These are phyloP conservation scores for Boechera stricta DNA, from an alignment of 345 rosid genomes.

Conservation along the genomic window DNA sequence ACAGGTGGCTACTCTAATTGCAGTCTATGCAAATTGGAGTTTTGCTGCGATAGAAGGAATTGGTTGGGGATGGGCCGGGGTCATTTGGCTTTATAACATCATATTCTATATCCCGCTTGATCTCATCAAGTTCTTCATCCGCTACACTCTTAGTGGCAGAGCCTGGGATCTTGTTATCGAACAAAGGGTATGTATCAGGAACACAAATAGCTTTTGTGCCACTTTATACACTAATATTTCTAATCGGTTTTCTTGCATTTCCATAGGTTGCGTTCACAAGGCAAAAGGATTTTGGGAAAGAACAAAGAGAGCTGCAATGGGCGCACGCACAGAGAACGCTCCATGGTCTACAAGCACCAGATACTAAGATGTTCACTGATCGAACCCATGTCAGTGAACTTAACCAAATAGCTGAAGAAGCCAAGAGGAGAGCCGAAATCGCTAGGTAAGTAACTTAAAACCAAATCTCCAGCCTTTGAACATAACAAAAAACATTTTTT, in stretches of 20 bases:
- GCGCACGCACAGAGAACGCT: constrained; percentile 96
- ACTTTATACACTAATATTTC: not conserved
- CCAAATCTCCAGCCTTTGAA: not conserved
- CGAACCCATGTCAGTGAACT: constrained; percentile 83
- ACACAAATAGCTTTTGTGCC: not conserved
- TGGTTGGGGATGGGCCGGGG: constrained; percentile 99
- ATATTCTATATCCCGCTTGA: constrained; percentile 88
- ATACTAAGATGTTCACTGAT: constrained; percentile 89
- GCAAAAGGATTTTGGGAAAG: constrained; percentile 95
- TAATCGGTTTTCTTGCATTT: constrained; percentile 5
- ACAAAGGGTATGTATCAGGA: constrained; percentile 76
- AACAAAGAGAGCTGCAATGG: constrained; percentile 98
- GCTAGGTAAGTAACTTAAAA: constrained; percentile 60
- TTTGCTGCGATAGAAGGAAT: constrained; percentile 97
- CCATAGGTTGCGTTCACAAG: constrained; percentile 91
- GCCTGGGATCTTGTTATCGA: constrained; percentile 99
- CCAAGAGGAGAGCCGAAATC: constrained; percentile 96
- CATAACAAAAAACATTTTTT: not conserved
- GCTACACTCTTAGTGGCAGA: constrained; percentile 90
- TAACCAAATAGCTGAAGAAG: constrained; percentile 95
- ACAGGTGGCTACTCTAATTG: constrained; percentile 93
- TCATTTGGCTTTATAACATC: constrained; percentile 93
- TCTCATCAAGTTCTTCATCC: constrained; percentile 84
- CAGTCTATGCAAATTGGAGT: constrained; percentile 93
- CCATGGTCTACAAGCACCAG: constrained; percentile 91